These are phyloP conservation scores for Somion occarium DNA, from an alignment of 1,284 basidiomycete genomes.

Conservation along the genomic window DNA sequence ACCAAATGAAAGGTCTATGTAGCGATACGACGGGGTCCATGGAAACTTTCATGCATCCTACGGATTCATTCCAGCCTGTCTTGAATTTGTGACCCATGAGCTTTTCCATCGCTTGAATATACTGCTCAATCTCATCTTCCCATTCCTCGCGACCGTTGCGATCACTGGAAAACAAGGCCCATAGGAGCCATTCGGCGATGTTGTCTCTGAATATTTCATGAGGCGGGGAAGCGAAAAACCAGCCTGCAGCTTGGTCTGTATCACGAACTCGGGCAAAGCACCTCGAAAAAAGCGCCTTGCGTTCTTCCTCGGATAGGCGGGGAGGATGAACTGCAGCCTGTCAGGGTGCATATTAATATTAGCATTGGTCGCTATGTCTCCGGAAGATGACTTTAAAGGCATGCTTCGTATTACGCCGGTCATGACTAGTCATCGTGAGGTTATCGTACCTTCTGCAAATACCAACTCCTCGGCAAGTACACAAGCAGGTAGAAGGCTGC, in stretches of 20 bases:
- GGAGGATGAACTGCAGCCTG: slow-evolving; percentile 40
- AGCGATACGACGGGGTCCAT: slow-evolving; percentile 49
- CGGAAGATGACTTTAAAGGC: too few species aligned
- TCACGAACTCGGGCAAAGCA: slow-evolving; percentile 33
- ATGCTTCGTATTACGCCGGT: not conserved
- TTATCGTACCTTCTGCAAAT: slow-evolving; percentile 43
- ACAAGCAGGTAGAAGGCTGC: slow-evolving; percentile 43
- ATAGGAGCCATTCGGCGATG: slow-evolving; percentile 57
- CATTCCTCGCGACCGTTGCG: slow-evolving; percentile 34
- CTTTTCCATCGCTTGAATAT: slow-evolving; percentile 35
- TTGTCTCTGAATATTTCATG: slow-evolving; percentile 40
- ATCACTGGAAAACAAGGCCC: slow-evolving; percentile 49
- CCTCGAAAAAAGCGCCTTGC: slow-evolving; percentile 43
- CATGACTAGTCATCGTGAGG: not conserved
- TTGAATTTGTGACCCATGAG: slow-evolving; percentile 35
- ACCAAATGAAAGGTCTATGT: slow-evolving; percentile 62
- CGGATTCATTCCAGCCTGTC: slow-evolving; percentile 30
- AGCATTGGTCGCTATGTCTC: too few species aligned
- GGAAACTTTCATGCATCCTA: slow-evolving; percentile 46
- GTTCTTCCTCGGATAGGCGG: slow-evolving; percentile 35
- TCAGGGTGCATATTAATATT: not conserved
- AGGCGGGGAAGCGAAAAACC: slow-evolving; percentile 40
- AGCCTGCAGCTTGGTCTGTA: slow-evolving; percentile 39
- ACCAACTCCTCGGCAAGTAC: slow-evolving; percentile 40
- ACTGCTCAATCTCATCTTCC: slow-evolving; percentile 44